Conservation (phyloP, 2,329 filamentous ascomycete genomes). For the Parascedosporium putredinis region DNA sequence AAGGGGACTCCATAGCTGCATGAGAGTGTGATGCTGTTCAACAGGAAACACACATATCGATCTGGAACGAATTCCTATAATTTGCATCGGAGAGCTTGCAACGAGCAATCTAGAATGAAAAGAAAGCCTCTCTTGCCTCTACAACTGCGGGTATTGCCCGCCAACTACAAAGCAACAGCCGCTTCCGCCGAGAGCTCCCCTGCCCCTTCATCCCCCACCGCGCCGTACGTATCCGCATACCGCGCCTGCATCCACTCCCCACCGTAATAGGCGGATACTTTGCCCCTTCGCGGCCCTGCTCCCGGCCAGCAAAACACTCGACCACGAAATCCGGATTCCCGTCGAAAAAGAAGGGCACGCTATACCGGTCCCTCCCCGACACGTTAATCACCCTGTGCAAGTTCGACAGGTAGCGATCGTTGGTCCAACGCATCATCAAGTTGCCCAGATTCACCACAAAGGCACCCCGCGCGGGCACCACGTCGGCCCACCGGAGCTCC, state of each 20-base stretch:
- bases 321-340: conserved; percentile 25
- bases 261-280: neutral
- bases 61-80: too few species aligned
- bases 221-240: neutral
- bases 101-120: too few species aligned
- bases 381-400: conserved; percentile 46
- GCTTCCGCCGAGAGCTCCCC: neutral
- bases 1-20: too few species aligned
- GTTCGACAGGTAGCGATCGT: conserved; percentile 40
- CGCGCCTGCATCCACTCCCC: neutral
- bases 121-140: too few species aligned
- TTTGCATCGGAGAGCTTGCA: too few species aligned
- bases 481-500: conserved; percentile 30
- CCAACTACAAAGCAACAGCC: neutral
- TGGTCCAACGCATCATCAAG: conserved; percentile 39
- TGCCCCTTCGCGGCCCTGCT: neutral
- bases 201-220: neutral
- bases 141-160: too few species aligned
- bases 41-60: too few species aligned
- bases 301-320: neutral
- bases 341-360: conserved; percentile 46
- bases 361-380: conserved; percentile 39
- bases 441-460: conserved; percentile 43
- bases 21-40: too few species aligned
- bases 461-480: conserved; percentile 31